Evolutionary conservation across 179 eudicot genomes (phyloP), one percentile per base, ranked within the genome.

Genomic region (Carnegiea gigantea): DNA sequence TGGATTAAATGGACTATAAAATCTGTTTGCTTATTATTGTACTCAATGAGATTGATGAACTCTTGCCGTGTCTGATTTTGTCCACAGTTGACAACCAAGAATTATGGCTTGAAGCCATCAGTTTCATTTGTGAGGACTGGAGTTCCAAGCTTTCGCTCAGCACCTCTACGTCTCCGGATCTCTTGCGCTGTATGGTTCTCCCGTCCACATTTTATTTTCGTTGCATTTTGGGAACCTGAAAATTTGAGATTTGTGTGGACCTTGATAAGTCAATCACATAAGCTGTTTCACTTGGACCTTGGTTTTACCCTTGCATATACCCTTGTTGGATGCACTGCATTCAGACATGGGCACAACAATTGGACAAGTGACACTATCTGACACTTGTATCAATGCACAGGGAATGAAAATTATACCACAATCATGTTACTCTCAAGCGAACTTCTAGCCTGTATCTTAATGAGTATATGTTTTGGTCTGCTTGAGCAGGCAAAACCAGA

Each of bases 401-500:
- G 9, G 13, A 4, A 6, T 20, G 5, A 15, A 49, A 15, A 48
- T 51, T 51, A 9, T 53, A 7, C 28, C 4, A 75, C 65, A 30
- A 6, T 74, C 59, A 48, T 10, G 48, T 11, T 26, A 21, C 77
- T 74, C 48, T 20, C 5, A 1, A 18, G n/a, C 30, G 30, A 18
- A 36, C 43, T 18, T 70, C n/a, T 36, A 6, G 33, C 17, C 11
- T 17, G 28, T 17, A 70, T 70, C 23, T 28, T 51, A 53, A 51
- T 75, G n/a, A 12, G n/a, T 74, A 6, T 23, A 15, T 48, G 12
- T 23, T 48, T 48, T 5, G 44, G 36, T 9, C 30, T 73, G 5
- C 57, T 75, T 74, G 53, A 68, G 67, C 84, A 88, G 90, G 90
- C 90, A 30, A 86, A 86, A 21, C 86, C 77, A 30, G 88, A 88